Evolutionary conservation across 2,329 filamentous ascomycete species (phyloP).

Genomic region (Aplosporella prunicola): DNA sequence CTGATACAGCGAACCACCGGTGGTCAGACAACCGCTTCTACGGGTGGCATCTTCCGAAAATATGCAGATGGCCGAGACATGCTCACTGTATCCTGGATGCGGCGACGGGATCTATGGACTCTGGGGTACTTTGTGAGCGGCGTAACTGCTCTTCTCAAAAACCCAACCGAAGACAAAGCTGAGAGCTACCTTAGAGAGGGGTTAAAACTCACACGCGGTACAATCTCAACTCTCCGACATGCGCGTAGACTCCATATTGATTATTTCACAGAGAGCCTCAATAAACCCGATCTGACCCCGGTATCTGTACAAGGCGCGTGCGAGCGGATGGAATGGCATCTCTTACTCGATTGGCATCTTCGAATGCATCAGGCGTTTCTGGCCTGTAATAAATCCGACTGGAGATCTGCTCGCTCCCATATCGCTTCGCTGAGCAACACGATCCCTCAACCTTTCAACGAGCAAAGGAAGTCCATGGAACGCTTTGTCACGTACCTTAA

Average conservation of each 20-base stretch:
- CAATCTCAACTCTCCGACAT: background rate
- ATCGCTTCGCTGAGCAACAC: constrained; percentile 40
- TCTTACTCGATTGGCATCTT: constrained; percentile 57
- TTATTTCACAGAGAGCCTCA: constrained; percentile 9
- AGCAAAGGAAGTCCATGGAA: constrained; percentile 33
- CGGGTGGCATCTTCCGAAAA: constrained; percentile 36
- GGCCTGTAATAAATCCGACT: constrained; percentile 61
- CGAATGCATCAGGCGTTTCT: constrained; percentile 63
- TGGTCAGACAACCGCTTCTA: constrained; percentile 29
- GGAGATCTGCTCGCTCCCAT: constrained; percentile 52
- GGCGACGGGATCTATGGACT: constrained; percentile 49
- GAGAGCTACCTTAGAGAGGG: constrained; percentile 51
- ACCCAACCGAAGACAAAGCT: constrained; percentile 45
- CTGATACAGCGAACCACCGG: constrained; percentile 26
- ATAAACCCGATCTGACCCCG: constrained; percentile 14
- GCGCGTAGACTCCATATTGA: background rate
- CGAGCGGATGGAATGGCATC: constrained; percentile 51
- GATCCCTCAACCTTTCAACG: constrained; percentile 33
- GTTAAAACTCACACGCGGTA: constrained; percentile 26
- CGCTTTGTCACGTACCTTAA: constrained; percentile 60
- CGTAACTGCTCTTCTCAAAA: constrained; percentile 45
- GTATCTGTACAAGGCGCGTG: constrained; percentile 19
- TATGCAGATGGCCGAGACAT: constrained; percentile 28
- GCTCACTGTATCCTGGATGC: constrained; percentile 51
- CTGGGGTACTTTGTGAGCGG: constrained; percentile 52